Conservation (phyloP, 352 stramenopile genomes). For the Phytopythium aichiense region DNA sequence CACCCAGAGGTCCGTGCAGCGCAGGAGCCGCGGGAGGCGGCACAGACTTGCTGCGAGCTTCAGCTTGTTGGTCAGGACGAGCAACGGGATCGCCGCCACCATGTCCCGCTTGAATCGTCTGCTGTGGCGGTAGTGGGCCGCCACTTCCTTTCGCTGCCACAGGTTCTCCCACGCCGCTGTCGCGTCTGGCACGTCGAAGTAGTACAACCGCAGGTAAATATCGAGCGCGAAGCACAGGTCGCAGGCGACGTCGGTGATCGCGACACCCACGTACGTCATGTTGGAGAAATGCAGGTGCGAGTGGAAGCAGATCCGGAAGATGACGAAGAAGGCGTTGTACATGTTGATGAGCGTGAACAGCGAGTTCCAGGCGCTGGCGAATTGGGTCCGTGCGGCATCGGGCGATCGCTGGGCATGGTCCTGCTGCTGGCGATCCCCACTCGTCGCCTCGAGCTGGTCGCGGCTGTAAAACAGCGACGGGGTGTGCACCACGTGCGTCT, state of each 20-base stretch:
- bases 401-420: neutral
- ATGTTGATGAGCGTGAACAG: conserved; percentile 54
- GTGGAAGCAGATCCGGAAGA: conserved; percentile 72
- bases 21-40: conserved; percentile 51
- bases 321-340: conserved; percentile 60
- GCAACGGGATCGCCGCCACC: conserved; percentile 50
- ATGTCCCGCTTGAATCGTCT: conserved; percentile 44
- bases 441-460: conserved; percentile 16
- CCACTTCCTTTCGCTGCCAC: conserved; percentile 23
- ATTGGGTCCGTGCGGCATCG: conserved; percentile 16
- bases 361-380: conserved; percentile 41
- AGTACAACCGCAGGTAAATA: conserved; percentile 69
- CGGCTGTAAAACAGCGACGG: conserved; percentile 50
- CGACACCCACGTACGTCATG: conserved; percentile 15
- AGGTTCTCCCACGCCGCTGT: conserved; percentile 31
- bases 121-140: conserved; percentile 36
- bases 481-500: conserved; percentile 43
- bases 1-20: conserved; percentile 42
- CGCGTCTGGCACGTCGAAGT: conserved; percentile 27
- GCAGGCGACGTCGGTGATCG: conserved; percentile 42
- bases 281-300: conserved; percentile 32
- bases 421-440: neutral
- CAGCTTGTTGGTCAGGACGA: conserved; percentile 25
- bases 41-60: conserved; percentile 30
- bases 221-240: conserved; percentile 49